Percentiles rank a stretch among this genome's conserved stretches.
phyloP scores from a whole-genome alignment of 176 grass and related monocot genomes.

The Melocanna baccifera region DNA sequence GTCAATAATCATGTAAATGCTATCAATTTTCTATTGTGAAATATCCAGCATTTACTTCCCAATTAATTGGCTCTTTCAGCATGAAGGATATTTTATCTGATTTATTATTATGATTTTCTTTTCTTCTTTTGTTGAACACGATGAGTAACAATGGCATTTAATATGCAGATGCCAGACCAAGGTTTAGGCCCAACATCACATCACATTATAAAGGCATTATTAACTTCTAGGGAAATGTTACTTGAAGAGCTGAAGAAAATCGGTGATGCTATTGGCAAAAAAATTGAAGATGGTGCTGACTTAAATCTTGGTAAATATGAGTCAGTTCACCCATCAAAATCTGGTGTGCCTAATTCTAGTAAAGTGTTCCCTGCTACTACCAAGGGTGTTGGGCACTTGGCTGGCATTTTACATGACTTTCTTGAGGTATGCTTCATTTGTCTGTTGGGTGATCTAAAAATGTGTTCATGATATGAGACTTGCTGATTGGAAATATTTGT shows the following conservation, averaged over 20 bases:
- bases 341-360: conserved; percentile 34
- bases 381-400: conserved; percentile 78
- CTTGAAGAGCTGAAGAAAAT: conserved; percentile 79
- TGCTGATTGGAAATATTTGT: conserved; percentile 36
- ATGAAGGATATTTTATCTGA: background rate
- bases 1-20: background rate
- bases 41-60: background rate
- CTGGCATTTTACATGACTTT: conserved; percentile 85
- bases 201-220: conserved; percentile 66
- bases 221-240: conserved; percentile 76
- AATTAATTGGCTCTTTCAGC: background rate
- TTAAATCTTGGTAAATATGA: conserved; percentile 83
- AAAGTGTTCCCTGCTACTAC: conserved; percentile 56
- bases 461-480: background rate
- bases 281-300: conserved; percentile 60
- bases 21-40: background rate
- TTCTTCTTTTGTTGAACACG: background rate
- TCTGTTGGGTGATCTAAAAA: conserved; percentile 6
- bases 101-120: background rate
- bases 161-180: conserved; percentile 70
- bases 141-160: conserved; percentile 32
- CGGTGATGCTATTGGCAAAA: conserved; percentile 69
- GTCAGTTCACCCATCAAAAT: conserved; percentile 52
- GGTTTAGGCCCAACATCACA: conserved; percentile 59
- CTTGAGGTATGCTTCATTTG: conserved; percentile 65